These are phyloP conservation scores for Paramecium tetraurelia DNA, from an alignment of 73 alveolate genomes.

Conservation along the genomic window DNA sequence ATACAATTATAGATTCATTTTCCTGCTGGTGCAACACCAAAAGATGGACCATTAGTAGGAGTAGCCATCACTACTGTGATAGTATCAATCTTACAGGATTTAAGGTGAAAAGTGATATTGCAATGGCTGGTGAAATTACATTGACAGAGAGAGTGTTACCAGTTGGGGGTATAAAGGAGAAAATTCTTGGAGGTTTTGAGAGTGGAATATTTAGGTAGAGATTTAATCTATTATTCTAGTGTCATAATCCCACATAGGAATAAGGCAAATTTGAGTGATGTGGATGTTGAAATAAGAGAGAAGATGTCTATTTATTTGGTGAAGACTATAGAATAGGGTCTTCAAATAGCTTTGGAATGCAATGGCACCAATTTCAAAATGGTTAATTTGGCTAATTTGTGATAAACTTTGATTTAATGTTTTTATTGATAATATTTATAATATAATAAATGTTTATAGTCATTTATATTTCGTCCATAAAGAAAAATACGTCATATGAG, in stretches of 20 bases:
- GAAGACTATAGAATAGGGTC: conserved; percentile 37
- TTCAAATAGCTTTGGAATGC: conserved; percentile 46
- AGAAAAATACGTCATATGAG: not conserved
- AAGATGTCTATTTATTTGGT: not conserved
- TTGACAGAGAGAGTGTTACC: conserved; percentile 84
- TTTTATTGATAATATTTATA: not conserved
- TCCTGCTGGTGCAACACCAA: conserved; percentile 96
- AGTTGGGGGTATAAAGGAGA: conserved; percentile 91
- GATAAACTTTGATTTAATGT: not conserved
- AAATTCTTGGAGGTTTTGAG: conserved; percentile 85
- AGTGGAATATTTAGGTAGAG: conserved; percentile 72
- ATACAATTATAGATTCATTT: conserved; percentile 67
- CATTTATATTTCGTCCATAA: not conserved
- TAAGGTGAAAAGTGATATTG: conserved; percentile 79
- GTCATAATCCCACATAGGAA: conserved; percentile 45
- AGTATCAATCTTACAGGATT: conserved; percentile 75
- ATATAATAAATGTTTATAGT: not conserved
- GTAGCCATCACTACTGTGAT: conserved; percentile 90
- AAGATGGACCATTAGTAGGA: conserved; percentile 96
- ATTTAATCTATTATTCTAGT: conserved; percentile 12
- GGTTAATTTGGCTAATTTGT: conserved; percentile 6
- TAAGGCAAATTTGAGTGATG: conserved; percentile 13
- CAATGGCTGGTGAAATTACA: conserved; percentile 93
- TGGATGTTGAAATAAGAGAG: conserved; percentile 36
- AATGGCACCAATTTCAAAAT: conserved; percentile 21